Conservation (phyloP, 768 basidiomycete species). For the Boletus rubropictus region DNA sequence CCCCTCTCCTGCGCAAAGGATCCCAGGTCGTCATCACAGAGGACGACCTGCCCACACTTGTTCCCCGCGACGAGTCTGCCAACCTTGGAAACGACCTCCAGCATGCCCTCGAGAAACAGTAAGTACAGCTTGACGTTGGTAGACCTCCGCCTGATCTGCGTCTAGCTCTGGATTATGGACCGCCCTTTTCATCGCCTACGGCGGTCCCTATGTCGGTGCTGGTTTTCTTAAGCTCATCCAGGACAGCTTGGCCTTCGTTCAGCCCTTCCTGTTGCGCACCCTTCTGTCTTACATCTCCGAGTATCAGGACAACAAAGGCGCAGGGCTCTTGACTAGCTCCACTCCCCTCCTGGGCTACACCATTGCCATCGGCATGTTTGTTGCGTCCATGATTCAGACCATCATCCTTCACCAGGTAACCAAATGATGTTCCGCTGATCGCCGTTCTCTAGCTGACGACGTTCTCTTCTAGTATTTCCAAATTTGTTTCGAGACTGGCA, state of each 20-base stretch:
- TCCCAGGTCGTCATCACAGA: constrained; percentile 66
- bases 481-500: constrained; percentile 74
- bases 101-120: constrained; percentile 59
- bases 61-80: constrained; percentile 61
- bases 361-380: constrained; percentile 76
- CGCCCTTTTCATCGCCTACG: constrained; percentile 74
- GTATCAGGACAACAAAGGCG: constrained; percentile 52
- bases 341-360: constrained; percentile 63
- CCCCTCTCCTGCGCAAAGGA: constrained; percentile 69
- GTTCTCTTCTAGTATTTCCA: constrained; percentile 69
- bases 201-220: constrained; percentile 63
- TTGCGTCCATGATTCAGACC: constrained; percentile 72
- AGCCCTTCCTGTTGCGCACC: constrained; percentile 80
- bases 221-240: constrained; percentile 66
- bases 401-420: constrained; percentile 71
- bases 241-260: constrained; percentile 75
- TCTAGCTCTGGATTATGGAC: constrained; percentile 61
- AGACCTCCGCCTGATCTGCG: neutral
- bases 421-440: neutral
- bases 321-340: constrained; percentile 20
- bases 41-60: constrained; percentile 75
- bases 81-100: constrained; percentile 61
- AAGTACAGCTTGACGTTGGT: constrained; percentile 20
- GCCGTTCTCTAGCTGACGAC: neutral
- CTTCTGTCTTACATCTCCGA: constrained; percentile 76